phyloP scores from a whole-genome alignment of 2,329 filamentous ascomycete species.

The Penicillium psychrosexuale region DNA sequence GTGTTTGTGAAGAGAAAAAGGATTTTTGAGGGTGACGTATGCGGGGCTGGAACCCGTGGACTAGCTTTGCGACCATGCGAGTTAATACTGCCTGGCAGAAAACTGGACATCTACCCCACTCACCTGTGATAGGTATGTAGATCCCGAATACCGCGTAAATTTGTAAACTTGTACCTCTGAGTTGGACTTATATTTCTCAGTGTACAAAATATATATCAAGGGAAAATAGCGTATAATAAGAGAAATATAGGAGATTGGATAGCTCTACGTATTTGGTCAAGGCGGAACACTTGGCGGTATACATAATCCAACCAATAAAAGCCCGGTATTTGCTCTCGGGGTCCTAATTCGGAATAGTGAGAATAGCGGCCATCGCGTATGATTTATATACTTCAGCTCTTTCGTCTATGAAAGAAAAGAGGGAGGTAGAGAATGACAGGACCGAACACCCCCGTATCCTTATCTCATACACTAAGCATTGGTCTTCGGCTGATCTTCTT shows the following conservation, averaged over 20 bases:
- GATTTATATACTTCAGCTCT: background rate
- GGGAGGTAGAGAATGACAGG: background rate
- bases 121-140: background rate
- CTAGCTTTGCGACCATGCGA: background rate
- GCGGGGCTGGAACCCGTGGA: constrained; percentile 29
- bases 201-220: background rate
- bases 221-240: background rate
- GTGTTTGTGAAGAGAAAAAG: constrained; percentile 17
- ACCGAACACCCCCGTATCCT: too few species aligned
- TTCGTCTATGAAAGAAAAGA: background rate
- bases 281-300: background rate
- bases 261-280: background rate
- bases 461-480: too few species aligned
- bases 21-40: constrained; percentile 38
- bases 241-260: background rate
- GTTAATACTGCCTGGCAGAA: background rate
- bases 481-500: too few species aligned
- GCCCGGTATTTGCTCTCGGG: background rate
- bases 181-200: rapidly evolving
- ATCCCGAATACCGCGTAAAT: background rate
- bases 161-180: background rate
- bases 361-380: background rate
- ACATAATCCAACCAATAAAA: background rate
- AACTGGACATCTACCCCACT: background rate
- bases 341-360: background rate